A percentile compares a stretch with the other conserved stretches of the same genome.
Conservation (phyloP, 225 moss, liverwort and hornwort genomes). For the Bryum argenteum region DNA sequence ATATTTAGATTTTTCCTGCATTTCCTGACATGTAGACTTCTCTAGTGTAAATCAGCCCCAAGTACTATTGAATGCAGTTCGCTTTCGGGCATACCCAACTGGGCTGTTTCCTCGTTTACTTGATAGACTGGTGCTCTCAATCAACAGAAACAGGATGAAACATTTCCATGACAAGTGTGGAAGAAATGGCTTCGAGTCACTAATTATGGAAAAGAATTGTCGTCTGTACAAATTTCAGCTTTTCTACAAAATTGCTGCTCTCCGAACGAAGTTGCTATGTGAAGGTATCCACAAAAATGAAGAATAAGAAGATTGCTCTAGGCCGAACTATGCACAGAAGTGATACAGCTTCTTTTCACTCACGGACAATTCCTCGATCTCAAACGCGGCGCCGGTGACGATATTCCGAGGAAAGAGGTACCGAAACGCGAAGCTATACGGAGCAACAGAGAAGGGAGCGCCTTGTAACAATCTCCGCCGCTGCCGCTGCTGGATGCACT, state of each 20-base stretch:
- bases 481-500: slow-evolving; percentile 71
- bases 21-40: no score
- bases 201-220: background rate
- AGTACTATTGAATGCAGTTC: no score
- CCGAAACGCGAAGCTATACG: slow-evolving; percentile 76
- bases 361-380: background rate
- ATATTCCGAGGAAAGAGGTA: slow-evolving; percentile 58
- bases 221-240: background rate
- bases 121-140: background rate
- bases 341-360: slow-evolving; percentile 17
- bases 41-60: no score
- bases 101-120: no score
- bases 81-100: no score
- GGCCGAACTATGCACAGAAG: slow-evolving; percentile 15
- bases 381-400: slow-evolving; percentile 1
- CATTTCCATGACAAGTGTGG: background rate
- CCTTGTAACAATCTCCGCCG: slow-evolving; percentile 48
- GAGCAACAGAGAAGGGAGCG: slow-evolving; percentile 58
- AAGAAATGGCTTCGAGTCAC: background rate
- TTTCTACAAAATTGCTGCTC: background rate
- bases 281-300: slow-evolving; percentile 16
- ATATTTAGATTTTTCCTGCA: no score
- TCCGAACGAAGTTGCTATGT: background rate
- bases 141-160: background rate
- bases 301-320: background rate